A percentile compares a stretch with the other conserved stretches of the same genome.
Evolutionary conservation across 208 protist genomes (phyloP).

Genomic region (Crithidia acanthocephali): DNA sequence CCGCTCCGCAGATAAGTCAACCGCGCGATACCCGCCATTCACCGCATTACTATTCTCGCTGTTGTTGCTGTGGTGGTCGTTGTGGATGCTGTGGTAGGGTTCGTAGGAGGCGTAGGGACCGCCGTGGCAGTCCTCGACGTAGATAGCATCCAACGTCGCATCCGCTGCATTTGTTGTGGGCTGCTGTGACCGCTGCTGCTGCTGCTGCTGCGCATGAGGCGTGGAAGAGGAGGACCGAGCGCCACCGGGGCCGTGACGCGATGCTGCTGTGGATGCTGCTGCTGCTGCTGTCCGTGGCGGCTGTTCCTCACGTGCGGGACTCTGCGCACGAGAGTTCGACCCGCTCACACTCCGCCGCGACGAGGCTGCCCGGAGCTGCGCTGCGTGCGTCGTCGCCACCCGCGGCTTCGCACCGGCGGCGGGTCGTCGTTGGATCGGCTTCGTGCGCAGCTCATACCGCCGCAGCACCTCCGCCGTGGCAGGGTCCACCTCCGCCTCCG

Average conservation of each 20-base stretch:
- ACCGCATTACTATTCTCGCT: background rate
- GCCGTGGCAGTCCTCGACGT: conserved; percentile 12
- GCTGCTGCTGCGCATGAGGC: background rate
- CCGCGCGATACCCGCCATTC: background rate
- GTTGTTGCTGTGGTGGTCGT: background rate
- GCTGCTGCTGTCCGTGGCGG: background rate
- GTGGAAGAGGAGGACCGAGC: background rate
- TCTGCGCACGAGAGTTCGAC: background rate
- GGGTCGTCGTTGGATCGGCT: background rate
- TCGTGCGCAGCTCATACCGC: conserved; percentile 37
- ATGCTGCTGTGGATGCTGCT: background rate
- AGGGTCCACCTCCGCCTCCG: conserved; percentile 5
- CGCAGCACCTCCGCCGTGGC: conserved; percentile 26
- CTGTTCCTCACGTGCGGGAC: background rate
- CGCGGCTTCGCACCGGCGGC: background rate
- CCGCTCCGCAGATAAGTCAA: background rate
- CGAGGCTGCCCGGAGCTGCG: conserved; percentile 12
- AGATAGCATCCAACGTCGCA: conserved; percentile 38
- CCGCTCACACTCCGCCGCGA: conserved; percentile 6
- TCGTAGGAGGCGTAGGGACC: background rate
- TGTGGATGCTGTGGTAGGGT: no score
- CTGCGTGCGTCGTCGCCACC: conserved; percentile 21
- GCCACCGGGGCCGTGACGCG: conserved; percentile 6
- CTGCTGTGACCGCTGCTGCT: background rate
- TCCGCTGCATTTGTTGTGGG: conserved; percentile 5